A percentile compares a stretch with the other conserved stretches of the same genome.
Evolutionary conservation across 148 eudicot species (phyloP).

Genomic region (Mesembryanthemum crystallinum): DNA sequence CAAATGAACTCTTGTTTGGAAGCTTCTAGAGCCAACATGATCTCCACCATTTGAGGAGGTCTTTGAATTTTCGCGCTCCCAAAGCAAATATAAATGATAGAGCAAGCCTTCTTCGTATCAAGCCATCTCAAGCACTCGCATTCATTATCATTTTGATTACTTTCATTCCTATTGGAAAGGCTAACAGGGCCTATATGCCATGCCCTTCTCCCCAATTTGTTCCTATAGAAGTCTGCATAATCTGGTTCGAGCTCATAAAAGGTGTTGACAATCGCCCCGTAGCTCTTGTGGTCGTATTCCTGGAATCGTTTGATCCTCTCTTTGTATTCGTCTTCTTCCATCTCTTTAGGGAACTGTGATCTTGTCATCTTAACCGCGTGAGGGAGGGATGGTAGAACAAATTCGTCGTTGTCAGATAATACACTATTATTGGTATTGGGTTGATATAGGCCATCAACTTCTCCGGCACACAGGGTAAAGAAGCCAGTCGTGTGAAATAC

Average conservation of each 20-base stretch:
- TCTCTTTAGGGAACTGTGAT: slow-evolving; percentile 10
- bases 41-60: slow-evolving; percentile 28
- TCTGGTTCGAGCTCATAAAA: slow-evolving; percentile 53
- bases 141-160: background rate
- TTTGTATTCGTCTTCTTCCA: background rate
- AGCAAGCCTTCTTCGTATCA: slow-evolving; percentile 32
- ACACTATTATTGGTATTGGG: slow-evolving; percentile 25
- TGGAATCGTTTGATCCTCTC: background rate
- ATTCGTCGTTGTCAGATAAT: slow-evolving; percentile 36
- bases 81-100: slow-evolving; percentile 41
- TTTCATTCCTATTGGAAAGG: slow-evolving; percentile 22
- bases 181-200: slow-evolving; percentile 54
- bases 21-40: slow-evolving; percentile 38
- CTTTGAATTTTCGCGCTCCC: slow-evolving; percentile 30
- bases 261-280: slow-evolving; percentile 45
- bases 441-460: slow-evolving; percentile 6
- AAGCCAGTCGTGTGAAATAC: slow-evolving; percentile 37
- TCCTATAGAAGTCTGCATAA: slow-evolving; percentile 38
- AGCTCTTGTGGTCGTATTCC: slow-evolving; percentile 30
- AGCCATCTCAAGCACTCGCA: slow-evolving; percentile 48
- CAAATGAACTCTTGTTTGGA: slow-evolving; percentile 40
- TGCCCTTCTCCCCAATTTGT: slow-evolving; percentile 33
- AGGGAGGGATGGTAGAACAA: slow-evolving; percentile 32
- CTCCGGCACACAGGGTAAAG: slow-evolving; percentile 23
- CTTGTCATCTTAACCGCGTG: slow-evolving; percentile 26